Conservation (phyloP, 2,329 filamentous ascomycete genomes). For the Aspergillaceae sp. region DNA sequence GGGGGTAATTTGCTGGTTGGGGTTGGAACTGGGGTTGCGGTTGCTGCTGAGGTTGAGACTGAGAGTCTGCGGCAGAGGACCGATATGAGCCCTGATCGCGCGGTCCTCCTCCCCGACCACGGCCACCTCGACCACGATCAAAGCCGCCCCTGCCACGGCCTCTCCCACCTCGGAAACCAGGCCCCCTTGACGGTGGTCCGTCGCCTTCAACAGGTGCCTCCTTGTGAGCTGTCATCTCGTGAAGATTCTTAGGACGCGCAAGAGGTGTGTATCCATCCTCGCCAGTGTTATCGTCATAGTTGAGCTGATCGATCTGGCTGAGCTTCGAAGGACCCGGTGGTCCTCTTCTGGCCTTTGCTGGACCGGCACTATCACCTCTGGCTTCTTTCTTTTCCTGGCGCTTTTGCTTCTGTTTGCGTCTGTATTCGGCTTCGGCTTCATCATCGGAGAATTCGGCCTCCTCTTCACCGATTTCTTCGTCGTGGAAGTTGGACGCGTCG, state of each 20-base stretch:
- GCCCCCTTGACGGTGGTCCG: slow-evolving; percentile 22
- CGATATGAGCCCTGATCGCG: slow-evolving; percentile 17
- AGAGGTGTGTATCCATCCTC: slow-evolving; percentile 58
- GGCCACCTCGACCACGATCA: slow-evolving; percentile 31
- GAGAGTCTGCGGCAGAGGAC: slow-evolving; percentile 14
- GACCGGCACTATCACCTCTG: slow-evolving; percentile 33
- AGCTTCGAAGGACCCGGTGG: slow-evolving; percentile 32
- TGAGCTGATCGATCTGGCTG: slow-evolving; percentile 39
- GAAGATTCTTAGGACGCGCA: slow-evolving; percentile 56
- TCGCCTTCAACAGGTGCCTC: slow-evolving; percentile 29
- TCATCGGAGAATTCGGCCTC: slow-evolving; percentile 96
- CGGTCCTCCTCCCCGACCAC: slow-evolving; percentile 23
- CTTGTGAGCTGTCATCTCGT: slow-evolving; percentile 39
- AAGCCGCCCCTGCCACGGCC: slow-evolving; percentile 37
- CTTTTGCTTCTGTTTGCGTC: slow-evolving; percentile 59
- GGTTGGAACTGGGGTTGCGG: slow-evolving; percentile 11
- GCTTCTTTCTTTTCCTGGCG: slow-evolving; percentile 47
- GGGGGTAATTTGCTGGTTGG: slow-evolving; percentile 15
- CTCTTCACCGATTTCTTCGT: slow-evolving; percentile 78
- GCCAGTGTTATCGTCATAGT: slow-evolving; percentile 57
- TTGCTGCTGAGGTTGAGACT: slow-evolving; percentile 19
- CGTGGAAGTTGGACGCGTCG: slow-evolving; percentile 89
- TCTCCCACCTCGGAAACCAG: slow-evolving; percentile 38
- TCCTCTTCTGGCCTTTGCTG: slow-evolving; percentile 28
- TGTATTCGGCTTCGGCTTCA: slow-evolving; percentile 82